Evolutionary conservation across 306 rosid genomes (phyloP), one percentile per base, ranked within the genome.

Genomic region (Medicago lupulina): DNA sequence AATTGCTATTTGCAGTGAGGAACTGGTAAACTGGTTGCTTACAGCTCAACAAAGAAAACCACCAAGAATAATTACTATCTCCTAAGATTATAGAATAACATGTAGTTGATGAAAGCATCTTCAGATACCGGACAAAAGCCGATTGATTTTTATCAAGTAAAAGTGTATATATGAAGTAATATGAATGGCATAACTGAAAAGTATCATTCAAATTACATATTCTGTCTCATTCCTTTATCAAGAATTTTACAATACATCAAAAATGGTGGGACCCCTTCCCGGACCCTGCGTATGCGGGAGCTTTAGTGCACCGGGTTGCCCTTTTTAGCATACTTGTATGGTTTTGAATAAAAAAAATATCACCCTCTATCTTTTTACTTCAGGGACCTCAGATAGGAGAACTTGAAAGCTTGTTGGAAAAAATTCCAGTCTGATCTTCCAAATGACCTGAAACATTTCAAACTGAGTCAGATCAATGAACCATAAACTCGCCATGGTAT

Each of bases 401-500:
- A 61, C 7, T 36, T 41, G 59, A 77, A 78, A 85, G 75, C 71
- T 69, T 36, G 64, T 3, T 55, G 61, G 66, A 15, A 74, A 34
- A 34, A 41, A 7, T 7, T 53, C 71, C 57, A 34, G 21, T 78
- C 54, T 77, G 69, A 78, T 61, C 63, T 54, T 60, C 77, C 41
- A 57, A 43, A 28, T 60, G 44, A 50, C 85, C 86, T 82, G 86
- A 74, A 68, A 55, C 73, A 76, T 76, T 73, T 68, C 40, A 50
- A 41, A 58, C 71, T 53, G 63, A 63, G 63, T 70, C 59, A 84
- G 78, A 69, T 75, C 39, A 76, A 72, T 68, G 53, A 31, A 63
- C 41, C 58, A 10, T 9, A 41, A 73, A 46, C 8, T 63, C 19
- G 18, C 34, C 49, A 46, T 31, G 25, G 41, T 17, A 47, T 47